Evolutionary conservation across 257 asterid genomes (phyloP).

Genomic region (Solanum chiquidenum): DNA sequence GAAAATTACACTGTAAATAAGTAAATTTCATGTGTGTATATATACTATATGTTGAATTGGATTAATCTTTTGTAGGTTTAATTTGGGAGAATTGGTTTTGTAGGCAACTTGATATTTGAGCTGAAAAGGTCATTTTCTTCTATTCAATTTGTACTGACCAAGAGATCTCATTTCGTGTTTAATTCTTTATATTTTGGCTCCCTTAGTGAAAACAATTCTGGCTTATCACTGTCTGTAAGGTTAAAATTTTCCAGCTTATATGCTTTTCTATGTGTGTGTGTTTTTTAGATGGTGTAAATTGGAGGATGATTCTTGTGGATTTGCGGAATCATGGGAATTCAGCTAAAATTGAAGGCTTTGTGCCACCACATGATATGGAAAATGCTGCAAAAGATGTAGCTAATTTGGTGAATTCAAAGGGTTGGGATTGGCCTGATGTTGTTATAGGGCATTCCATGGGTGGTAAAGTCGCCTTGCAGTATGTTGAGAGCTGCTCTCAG

Average conservation of each 20-base stretch:
- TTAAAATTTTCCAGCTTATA: not conserved
- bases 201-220: not conserved
- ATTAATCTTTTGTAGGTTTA: not conserved
- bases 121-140: not conserved
- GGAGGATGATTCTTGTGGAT: constrained; percentile 82
- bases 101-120: not conserved
- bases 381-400: constrained; percentile 82
- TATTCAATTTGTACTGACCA: not conserved
- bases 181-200: not conserved
- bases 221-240: not conserved
- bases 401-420: constrained; percentile 48
- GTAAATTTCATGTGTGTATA: not conserved
- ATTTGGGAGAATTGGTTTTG: not conserved
- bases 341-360: constrained; percentile 41
- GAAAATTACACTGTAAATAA: not conserved
- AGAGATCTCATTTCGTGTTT: not conserved
- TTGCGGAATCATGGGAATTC: constrained; percentile 91
- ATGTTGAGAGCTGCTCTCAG: constrained; percentile 61
- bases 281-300: constrained; percentile 25
- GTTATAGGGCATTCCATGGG: constrained; percentile 97
- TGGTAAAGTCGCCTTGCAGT: constrained; percentile 89
- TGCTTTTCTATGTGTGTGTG: not conserved
- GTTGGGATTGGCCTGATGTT: constrained; percentile 91
- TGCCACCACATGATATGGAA: constrained; percentile 67
- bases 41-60: not conserved